A percentile compares a stretch with the other conserved stretches of the same genome.
Conservation (phyloP, 2,329 filamentous ascomycete species). For the Colletotrichum abscissum region DNA sequence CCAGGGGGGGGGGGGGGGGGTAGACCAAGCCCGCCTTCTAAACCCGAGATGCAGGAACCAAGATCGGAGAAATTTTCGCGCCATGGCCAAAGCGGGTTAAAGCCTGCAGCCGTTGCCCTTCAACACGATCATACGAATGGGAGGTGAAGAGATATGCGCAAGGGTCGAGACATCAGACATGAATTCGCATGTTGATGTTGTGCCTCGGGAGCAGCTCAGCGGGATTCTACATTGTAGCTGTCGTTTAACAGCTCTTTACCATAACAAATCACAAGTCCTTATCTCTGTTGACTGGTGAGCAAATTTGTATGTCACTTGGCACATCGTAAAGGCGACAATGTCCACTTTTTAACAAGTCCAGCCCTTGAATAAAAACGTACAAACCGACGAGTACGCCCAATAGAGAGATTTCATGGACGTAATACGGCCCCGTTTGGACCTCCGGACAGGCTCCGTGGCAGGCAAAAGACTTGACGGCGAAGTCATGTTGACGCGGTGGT, state of each 20-base stretch:
- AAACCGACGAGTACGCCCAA: background rate
- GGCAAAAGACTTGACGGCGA: background rate
- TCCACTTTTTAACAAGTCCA: background rate
- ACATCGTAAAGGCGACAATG: background rate
- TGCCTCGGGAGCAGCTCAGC: background rate
- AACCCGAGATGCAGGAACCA: background rate
- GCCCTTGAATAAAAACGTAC: conserved; percentile 3
- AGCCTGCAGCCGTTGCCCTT: background rate
- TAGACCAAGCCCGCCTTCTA: background rate
- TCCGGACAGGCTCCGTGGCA: conserved; percentile 1
- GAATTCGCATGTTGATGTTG: background rate
- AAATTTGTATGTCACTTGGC: background rate
- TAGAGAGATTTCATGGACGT: conserved; percentile 6
- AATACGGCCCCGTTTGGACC: conserved; percentile 9
- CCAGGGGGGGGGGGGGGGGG: background rate
- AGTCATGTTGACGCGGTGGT: conserved; percentile 16
- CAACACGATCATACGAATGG: background rate
- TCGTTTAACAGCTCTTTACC: background rate
- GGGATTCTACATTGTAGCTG: no score
- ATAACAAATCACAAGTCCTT: background rate
- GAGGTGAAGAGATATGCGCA: background rate
- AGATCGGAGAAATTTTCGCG: background rate
- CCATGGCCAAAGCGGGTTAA: background rate
- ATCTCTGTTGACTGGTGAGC: background rate
- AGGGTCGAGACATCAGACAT: background rate